Conservation (phyloP, 2,329 filamentous ascomycete genomes). For the Fusarium citri region DNA sequence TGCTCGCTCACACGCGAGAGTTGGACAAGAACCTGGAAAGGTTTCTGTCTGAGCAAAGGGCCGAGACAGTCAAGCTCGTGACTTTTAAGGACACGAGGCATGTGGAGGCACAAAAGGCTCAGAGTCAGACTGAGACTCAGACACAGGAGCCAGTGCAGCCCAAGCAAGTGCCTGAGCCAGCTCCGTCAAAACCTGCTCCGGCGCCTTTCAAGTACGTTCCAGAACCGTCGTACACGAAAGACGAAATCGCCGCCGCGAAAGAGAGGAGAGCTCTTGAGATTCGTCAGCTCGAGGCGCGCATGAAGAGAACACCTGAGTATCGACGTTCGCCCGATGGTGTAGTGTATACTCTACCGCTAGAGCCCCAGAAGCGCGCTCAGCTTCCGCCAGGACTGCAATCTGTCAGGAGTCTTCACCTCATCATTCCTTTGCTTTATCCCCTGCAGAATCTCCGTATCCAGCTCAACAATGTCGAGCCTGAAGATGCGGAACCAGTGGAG, state of each 20-base stretch:
- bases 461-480: slow-evolving; percentile 70
- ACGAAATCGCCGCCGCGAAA: slow-evolving; percentile 72
- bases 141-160: slow-evolving; percentile 9
- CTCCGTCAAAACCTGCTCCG: slow-evolving; percentile 31
- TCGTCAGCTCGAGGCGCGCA: slow-evolving; percentile 79
- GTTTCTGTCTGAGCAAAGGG: slow-evolving; percentile 76
- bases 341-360: slow-evolving; percentile 76
- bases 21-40: slow-evolving; percentile 79
- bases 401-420: slow-evolving; percentile 73
- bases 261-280: slow-evolving; percentile 73
- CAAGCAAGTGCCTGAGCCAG: slow-evolving; percentile 19
- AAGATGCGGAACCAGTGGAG: slow-evolving; percentile 72
- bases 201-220: slow-evolving; percentile 52
- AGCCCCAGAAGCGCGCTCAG: slow-evolving; percentile 69
- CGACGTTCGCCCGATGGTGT: slow-evolving; percentile 76
- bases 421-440: slow-evolving; percentile 78
- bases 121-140: slow-evolving; percentile 6
- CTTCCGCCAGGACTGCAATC: slow-evolving; percentile 71
- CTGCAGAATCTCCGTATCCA: slow-evolving; percentile 74
- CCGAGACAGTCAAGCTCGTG: slow-evolving; percentile 77
- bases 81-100: slow-evolving; percentile 68
- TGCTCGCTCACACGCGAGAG: slow-evolving; percentile 74
- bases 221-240: slow-evolving; percentile 64
- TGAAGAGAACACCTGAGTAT: slow-evolving; percentile 75
- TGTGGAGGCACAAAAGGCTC: slow-evolving; percentile 46